A percentile compares a stretch with the other conserved stretches of the same genome.
Evolutionary conservation across 768 basidiomycete species (phyloP).

Genomic region (Plicaturopsis crispa): DNA sequence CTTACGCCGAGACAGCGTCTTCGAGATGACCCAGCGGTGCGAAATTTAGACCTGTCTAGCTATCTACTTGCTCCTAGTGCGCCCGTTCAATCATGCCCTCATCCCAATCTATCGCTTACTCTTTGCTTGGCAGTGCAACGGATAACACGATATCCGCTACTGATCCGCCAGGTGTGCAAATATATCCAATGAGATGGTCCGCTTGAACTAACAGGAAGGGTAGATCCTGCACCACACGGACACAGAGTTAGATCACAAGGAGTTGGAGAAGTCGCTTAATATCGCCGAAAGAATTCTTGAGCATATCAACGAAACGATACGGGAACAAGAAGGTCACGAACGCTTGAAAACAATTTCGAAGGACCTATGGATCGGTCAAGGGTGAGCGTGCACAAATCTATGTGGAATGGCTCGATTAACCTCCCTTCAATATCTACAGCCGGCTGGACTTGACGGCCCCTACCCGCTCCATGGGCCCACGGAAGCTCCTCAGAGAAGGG

Average conservation of each 20-base stretch:
- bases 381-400: conserved; percentile 32
- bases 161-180: conserved; percentile 62
- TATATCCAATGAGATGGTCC: neutral
- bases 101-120: neutral
- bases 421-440: conserved; percentile 20
- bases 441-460: conserved; percentile 88
- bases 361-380: conserved; percentile 83
- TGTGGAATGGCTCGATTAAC: neutral
- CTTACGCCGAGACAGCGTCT: conserved; percentile 47
- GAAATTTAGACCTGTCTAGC: conserved; percentile 84
- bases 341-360: conserved; percentile 70
- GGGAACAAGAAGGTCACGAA: conserved; percentile 75
- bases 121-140: conserved; percentile 68
- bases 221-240: conserved; percentile 80
- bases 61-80: conserved; percentile 88
- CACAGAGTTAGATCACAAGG: conserved; percentile 48
- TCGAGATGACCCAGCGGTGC: conserved; percentile 67
- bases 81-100: conserved; percentile 15
- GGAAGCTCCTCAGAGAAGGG: conserved; percentile 77
- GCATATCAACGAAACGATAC: conserved; percentile 83
- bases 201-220: neutral
- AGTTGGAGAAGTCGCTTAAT: conserved; percentile 46
- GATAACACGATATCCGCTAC: conserved; percentile 87
- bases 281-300: conserved; percentile 68
- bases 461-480: conserved; percentile 77